Conservation (phyloP, 2,329 filamentous ascomycete species). For the Penicillium brevicompactum region DNA sequence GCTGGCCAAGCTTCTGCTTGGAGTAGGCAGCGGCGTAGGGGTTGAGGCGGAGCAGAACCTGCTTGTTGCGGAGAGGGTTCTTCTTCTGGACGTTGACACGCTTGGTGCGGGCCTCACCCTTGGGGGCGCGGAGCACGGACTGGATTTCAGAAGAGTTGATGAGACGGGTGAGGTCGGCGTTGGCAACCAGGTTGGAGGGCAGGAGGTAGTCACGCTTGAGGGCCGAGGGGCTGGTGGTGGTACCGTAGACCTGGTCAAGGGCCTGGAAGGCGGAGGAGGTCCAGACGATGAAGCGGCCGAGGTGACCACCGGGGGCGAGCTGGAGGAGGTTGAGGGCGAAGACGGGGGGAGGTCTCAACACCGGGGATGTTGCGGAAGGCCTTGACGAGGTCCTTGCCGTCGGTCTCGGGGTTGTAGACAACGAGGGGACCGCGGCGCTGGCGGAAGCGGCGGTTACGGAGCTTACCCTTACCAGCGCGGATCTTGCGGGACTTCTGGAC, state of each 20-base stretch:
- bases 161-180: slow-evolving; percentile 93
- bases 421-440: slow-evolving; percentile 97
- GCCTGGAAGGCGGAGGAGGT: slow-evolving; percentile 95
- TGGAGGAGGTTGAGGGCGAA: slow-evolving; percentile 97
- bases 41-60: slow-evolving; percentile 97
- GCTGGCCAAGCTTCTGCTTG: slow-evolving; percentile 79
- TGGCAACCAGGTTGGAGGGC: slow-evolving; percentile 85
- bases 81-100: slow-evolving; percentile 95
- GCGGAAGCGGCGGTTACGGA: slow-evolving; percentile 92
- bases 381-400: slow-evolving; percentile 89
- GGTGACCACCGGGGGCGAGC: slow-evolving; percentile 97
- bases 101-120: slow-evolving; percentile 88
- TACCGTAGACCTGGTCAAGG: slow-evolving; percentile 95
- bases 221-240: slow-evolving; percentile 82
- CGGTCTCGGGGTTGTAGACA: slow-evolving; percentile 93
- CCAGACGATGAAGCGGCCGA: slow-evolving; percentile 99
- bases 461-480: slow-evolving; percentile 98
- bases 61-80: slow-evolving; percentile 99
- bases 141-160: slow-evolving; percentile 99
- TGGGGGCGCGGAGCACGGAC: slow-evolving; percentile 88
- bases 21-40: slow-evolving; percentile 91
- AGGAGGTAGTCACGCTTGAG: slow-evolving; percentile 99
- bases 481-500: slow-evolving; percentile 96
- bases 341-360: slow-evolving; percentile 93
- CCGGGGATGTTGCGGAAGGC: slow-evolving; percentile 99